These are phyloP conservation scores for Mycocentrospora acerina DNA, from an alignment of 2,329 filamentous ascomycete genomes.

Conservation along the genomic window DNA sequence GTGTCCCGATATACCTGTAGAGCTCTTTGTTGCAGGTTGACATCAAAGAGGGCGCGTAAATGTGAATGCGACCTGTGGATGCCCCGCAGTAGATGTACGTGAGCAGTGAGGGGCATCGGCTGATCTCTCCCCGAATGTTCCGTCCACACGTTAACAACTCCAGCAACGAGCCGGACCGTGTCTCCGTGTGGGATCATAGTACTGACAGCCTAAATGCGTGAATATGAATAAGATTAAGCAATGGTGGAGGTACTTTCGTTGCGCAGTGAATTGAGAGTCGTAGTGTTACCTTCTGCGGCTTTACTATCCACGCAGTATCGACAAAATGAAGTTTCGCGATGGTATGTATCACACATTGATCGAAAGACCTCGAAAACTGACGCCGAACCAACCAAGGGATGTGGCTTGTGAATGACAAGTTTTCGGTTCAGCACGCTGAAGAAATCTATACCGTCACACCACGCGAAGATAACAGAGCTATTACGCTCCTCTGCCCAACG, in stretches of 20 bases:
- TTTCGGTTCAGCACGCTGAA: conserved; percentile 66
- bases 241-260: background rate
- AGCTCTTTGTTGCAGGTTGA: too few species aligned
- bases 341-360: conserved; percentile 36
- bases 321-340: conserved; percentile 62
- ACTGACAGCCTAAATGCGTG: too few species aligned
- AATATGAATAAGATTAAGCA: background rate
- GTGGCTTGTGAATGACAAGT: conserved; percentile 65
- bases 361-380: background rate
- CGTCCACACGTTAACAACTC: conserved; percentile 19
- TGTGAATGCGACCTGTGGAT: too few species aligned
- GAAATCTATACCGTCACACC: conserved; percentile 59
- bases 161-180: conserved; percentile 20
- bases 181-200: conserved; percentile 12
- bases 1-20: too few species aligned
- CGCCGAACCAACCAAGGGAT: conserved; percentile 47
- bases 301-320: background rate
- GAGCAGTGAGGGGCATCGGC: conserved; percentile 15
- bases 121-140: conserved; percentile 20
- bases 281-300: too few species aligned
- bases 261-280: background rate
- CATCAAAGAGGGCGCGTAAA: too few species aligned
- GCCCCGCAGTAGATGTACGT: too few species aligned
- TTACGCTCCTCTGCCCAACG: conserved; percentile 61
- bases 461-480: conserved; percentile 48